Conservation (phyloP, 1,284 basidiomycete genomes). For the Malassezia cuniculi region DNA sequence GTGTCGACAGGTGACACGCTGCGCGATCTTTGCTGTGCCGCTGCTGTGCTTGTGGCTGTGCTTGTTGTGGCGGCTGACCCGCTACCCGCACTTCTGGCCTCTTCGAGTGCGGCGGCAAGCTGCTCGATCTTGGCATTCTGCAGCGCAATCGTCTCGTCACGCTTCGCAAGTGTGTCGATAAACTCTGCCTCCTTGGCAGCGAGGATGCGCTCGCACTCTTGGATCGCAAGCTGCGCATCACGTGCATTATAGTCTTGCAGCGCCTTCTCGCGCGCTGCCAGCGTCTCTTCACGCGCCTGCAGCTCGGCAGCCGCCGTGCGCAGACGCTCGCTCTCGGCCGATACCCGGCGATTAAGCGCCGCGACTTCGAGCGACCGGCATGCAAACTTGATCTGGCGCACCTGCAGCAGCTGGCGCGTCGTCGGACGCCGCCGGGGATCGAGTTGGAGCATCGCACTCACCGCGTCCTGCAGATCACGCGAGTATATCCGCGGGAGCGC, state of each 20-base stretch:
- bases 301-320: conserved; percentile 2
- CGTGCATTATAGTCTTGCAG: background rate
- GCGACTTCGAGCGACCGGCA: conserved; percentile 13
- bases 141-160: no score
- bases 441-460: conserved; percentile 62
- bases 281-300: conserved; percentile 3
- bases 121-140: no score
- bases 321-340: conserved; percentile 7
- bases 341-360: conserved; percentile 4
- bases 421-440: conserved; percentile 66
- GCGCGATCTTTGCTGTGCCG: no score
- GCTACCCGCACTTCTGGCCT: no score
- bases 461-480: conserved; percentile 57
- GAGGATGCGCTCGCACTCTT: conserved; percentile 1
- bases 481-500: conserved; percentile 71
- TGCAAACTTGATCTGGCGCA: conserved; percentile 62
- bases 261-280: background rate
- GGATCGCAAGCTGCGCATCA: background rate
- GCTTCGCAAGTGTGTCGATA: no score
- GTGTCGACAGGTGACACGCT: no score
- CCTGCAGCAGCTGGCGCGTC: conserved; percentile 61
- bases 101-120: no score
- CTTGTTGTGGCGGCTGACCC: no score
- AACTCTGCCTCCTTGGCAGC: no score
- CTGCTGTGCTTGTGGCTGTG: no score